Base-by-base conservation (phyloP, 345 rosid genomes). In the Orychophragmus violaceus region DNA sequence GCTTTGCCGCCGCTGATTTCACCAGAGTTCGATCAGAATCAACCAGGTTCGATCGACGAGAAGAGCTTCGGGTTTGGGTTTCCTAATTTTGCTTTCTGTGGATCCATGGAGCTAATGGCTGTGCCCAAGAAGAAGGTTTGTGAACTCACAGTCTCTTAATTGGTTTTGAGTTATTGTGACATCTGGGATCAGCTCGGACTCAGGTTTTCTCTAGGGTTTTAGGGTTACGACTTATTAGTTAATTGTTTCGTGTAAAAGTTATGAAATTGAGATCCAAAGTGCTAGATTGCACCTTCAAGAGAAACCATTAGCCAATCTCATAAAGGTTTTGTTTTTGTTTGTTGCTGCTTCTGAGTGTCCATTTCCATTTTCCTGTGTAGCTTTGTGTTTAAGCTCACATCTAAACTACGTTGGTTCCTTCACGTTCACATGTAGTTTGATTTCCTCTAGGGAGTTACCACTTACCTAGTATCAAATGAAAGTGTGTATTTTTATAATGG, bases 21-120 rank as follows among this genome's bases (percentile, higher is more conserved):
- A 3, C 69, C 75, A 2, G 69, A 63, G 50, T 45, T 63, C 39
- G 64, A 64, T 64, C 74, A 54, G 62, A 71, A 27, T 65, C 77
- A 41, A 45, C 68, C 71, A 4, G 81, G 81, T 49, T 27, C 12
- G 23, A 74, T 48, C 25, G 68, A 70, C 13, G 39, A 49, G 36
- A 69, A 73, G 42, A 59, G 49, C 45, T 59, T 69, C 4, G 80
- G 75, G 16, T 66, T 72, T 14, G 84, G 84, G 42, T 33, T 75
- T 19, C 88, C 85, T 2, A 57, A 59, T 73, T 89, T 80, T 60
- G 57, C 61, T 1, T 64, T 78, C 13, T 76, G 63, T 52, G 90
- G 93, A 56, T 71, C 84, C 60, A 80, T 92, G 89, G 98, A 92
- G 68, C 85, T 92, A 52, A 92, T 92, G 98, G 95, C 95, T 61